Percentiles rank a stretch among this genome's conserved stretches.
Evolutionary conservation across 2,329 filamentous ascomycete genomes (phyloP).

Genomic region (Scytalidium lignicola): DNA sequence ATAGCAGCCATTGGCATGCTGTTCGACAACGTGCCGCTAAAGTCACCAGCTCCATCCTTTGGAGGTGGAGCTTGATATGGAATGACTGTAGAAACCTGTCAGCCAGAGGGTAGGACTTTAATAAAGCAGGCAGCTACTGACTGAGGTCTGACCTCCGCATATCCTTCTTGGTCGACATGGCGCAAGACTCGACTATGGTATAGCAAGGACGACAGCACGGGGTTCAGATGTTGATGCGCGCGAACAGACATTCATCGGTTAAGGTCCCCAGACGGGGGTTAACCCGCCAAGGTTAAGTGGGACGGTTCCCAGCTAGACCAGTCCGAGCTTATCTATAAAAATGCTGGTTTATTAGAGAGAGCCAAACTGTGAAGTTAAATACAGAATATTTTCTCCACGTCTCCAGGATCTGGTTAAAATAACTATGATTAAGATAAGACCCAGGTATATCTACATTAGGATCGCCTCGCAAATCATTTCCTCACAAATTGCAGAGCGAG

Average conservation of each 20-base stretch:
- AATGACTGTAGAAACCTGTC: constrained; percentile 55
- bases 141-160: constrained; percentile 70
- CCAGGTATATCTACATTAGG: no score
- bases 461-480: no score
- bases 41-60: constrained; percentile 60
- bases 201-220: not conserved
- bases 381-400: no score
- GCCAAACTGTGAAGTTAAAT: no score
- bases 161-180: constrained; percentile 67
- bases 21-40: constrained; percentile 65
- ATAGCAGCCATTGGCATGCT: constrained; percentile 95
- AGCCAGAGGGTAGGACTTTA: not conserved
- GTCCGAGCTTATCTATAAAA: not conserved
- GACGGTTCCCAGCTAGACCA: not conserved
- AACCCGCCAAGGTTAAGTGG: not conserved
- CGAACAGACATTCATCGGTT: not conserved
- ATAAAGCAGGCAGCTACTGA: constrained; percentile 35
- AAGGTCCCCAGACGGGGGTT: not conserved
- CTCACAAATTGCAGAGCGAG: no score
- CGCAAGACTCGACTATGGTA: not conserved
- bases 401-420: no score
- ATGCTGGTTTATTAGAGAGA: no score
- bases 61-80: constrained; percentile 75
- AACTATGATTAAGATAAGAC: no score
- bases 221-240: not conserved